Evolutionary conservation across 306 rosid genomes (phyloP), one percentile per base, ranked within the genome.

Genomic region (Trifolium subterraneum): DNA sequence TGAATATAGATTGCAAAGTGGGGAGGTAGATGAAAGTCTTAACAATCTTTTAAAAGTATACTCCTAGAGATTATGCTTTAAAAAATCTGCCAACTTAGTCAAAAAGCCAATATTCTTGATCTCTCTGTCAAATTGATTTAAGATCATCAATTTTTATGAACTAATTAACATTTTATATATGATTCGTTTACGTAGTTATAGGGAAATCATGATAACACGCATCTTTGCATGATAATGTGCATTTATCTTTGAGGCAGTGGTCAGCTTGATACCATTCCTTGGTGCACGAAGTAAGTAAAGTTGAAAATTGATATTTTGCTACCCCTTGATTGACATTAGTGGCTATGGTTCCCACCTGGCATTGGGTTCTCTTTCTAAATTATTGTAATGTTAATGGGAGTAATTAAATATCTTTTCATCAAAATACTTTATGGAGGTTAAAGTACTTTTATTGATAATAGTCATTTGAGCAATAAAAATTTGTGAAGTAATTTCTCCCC

Each of bases 291-390:
- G 39, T 61, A 59, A 18, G 52, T 4, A 12, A 33, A 19, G 59
- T 51, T 39, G 41, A 25, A 15, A 19, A 27, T 51, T 39, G 41
- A 38, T 38, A 61, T 23, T 48, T 62, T 63, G 27, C 29, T 39
- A 18, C 51, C 38, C 39, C 64, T 52, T 62, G 12, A 61, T 71
- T 71, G 44, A 33, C 22, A 33, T 58, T 48, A 15, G 7, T 29
- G 47, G 62, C 3, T 10, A 29, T 61, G 78, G 84, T 39, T 29
- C 73, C 84, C 76, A 80, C 72, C 10, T 67, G 0, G 58, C 72
- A 66, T 74, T 10, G 76, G 79, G 71, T 74, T 80, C 60, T 70
- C 60, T 64, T 64, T 33, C 61, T 50, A 51, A 18, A 71, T 71
- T 38, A 61, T 62, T 77, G 38, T 41, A 38, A n/a, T 48, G 10